Conservation (phyloP, 2,329 filamentous ascomycete genomes). For the Microcyclospora pomicola region DNA sequence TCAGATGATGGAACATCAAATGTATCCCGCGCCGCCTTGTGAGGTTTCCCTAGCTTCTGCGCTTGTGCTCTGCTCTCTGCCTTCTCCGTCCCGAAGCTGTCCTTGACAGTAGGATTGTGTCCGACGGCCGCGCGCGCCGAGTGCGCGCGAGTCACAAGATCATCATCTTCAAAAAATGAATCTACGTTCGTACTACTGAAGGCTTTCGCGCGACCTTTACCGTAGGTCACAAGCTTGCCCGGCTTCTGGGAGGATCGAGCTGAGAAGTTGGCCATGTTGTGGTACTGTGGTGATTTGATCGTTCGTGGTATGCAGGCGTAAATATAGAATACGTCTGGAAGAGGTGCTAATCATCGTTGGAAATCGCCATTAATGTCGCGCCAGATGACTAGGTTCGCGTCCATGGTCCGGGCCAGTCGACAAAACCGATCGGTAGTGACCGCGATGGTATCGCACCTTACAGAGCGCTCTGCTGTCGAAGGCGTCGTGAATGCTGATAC, state of each 20-base stretch:
- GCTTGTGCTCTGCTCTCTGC: not conserved
- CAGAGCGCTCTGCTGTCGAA: too few species aligned
- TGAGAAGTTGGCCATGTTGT: not conserved
- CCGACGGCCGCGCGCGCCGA: not conserved
- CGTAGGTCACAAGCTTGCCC: constrained; percentile 9
- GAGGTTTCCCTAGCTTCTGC: constrained; percentile 5
- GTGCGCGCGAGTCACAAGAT: not conserved
- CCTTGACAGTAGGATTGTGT: constrained; percentile 1
- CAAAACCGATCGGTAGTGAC: too few species aligned
- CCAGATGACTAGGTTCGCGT: too few species aligned
- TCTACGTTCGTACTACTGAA: constrained; percentile 2
- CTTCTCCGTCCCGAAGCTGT: constrained; percentile 1
- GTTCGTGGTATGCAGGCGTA: too few species aligned
- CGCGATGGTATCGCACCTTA: too few species aligned
- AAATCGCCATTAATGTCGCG: too few species aligned
- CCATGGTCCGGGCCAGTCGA: too few species aligned
- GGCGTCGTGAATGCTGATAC: too few species aligned
- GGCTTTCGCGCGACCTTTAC: constrained; percentile 4
- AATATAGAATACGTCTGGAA: too few species aligned
- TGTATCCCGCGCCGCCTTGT: constrained; percentile 14
- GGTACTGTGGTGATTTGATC: not conserved
- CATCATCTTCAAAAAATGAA: constrained; percentile 7
- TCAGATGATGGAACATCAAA: constrained; percentile 32
- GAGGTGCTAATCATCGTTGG: too few species aligned
- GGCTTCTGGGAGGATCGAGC: not conserved